Evolutionary conservation across 306 rosid species (phyloP).

Genomic region (Quercus aquifolioides): DNA sequence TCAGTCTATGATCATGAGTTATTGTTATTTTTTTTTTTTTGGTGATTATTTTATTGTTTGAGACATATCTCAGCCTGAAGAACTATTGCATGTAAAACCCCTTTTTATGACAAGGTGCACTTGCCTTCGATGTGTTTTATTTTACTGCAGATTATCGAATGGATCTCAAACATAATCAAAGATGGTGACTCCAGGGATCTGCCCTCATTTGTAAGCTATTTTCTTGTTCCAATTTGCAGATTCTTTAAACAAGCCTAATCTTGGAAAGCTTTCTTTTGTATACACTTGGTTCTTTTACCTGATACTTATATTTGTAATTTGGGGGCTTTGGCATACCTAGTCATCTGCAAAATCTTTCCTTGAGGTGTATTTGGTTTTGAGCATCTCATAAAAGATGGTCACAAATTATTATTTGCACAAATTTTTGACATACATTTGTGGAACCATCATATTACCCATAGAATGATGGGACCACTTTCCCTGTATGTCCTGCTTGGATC

Average conservation of each 20-base stretch:
- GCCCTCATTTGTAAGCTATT: constrained; percentile 70
- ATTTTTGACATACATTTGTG: not conserved
- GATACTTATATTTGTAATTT: too few species aligned
- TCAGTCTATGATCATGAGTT: not conserved
- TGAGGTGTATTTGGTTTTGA: not conserved
- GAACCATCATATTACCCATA: not conserved
- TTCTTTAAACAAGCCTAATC: not conserved
- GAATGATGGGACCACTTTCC: not conserved
- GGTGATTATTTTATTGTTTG: not conserved
- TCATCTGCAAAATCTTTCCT: too few species aligned
- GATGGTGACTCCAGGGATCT: constrained; percentile 91
- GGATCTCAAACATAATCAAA: constrained; percentile 70
- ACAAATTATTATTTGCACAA: not conserved
- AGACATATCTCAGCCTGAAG: not conserved
- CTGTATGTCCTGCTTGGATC: not conserved
- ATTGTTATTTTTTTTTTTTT: not conserved
- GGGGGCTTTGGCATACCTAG: too few species aligned
- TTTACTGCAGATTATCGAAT: constrained; percentile 53
- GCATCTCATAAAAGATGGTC: not conserved
- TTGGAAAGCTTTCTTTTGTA: not conserved
- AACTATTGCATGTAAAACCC: constrained; percentile 1
- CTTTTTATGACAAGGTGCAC: not conserved
- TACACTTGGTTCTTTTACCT: constrained; percentile 2
- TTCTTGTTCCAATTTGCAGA: not conserved
- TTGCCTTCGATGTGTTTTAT: not conserved